Base-by-base conservation (phyloP, 108 stramenopile species). In the Pseudonitzschia delicatissima region DNA sequence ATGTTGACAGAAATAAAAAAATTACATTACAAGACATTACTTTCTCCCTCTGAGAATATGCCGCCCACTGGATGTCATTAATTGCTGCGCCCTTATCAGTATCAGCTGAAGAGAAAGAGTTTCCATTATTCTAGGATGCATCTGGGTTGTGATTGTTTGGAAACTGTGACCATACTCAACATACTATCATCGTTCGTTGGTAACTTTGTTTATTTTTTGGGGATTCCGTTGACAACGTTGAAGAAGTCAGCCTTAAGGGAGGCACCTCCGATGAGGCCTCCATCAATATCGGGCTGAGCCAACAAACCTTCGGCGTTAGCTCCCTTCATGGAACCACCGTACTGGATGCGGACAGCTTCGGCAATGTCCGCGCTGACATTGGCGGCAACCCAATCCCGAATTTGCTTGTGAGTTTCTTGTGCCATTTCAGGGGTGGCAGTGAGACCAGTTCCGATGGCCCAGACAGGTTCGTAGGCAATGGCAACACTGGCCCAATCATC, bases 361-460 rank as follows among this genome's bases (percentile, higher is more conserved):
- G 98, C 97, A 32, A 96, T 91, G 11, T 79, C 93, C 8, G 67
- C 72, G 5, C 87, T 84, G 15, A 98, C 93, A 70, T 98, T 96
- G 35, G 91, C 79, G 17, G 80, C 39, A 25, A 98, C 68, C 92
- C 94, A 99, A 32, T 78, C 66, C 50, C 99, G 97, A 71, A 99
- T 99, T 23, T 74, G 70, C 31, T 78, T 80, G 77, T 99, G 98
- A 21, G 97, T 97, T 57, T 98, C 99, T 73, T 99, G 98, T 3
- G 99, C 99, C 96, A 99, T 98, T 71, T 97, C 97, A 8, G 99
- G 97, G 8, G 98, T 94, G 53, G 99, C 99, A n/a, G 97, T 97
- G 40, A 96, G 82, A 25, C 99, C 99, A 31, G 99, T 99, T 66
- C 98, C 98, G 67, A 98, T 98, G 55, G 97, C 97, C 97, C 97